Conservation (phyloP, 768 basidiomycete species). For the Cytidiella melzeri region DNA sequence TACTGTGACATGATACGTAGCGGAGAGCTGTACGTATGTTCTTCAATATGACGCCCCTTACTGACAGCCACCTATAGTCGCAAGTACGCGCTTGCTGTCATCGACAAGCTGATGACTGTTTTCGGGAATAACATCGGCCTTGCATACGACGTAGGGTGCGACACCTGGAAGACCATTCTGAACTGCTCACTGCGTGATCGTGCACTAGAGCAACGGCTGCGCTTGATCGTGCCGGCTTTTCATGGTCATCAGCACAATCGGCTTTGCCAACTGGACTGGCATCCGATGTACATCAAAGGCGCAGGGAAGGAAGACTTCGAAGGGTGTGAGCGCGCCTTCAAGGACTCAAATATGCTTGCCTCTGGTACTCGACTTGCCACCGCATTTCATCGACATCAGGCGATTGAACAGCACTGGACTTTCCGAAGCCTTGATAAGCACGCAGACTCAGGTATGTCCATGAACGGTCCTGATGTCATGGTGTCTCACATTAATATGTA, state of each 20-base stretch:
- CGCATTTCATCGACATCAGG: too few species aligned
- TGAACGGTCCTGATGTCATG: not conserved
- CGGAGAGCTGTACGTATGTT: conserved; percentile 21
- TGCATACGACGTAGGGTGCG: conserved; percentile 26
- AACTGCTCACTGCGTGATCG: conserved; percentile 14
- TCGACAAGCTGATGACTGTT: conserved; percentile 13
- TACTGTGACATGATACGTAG: conserved; percentile 23
- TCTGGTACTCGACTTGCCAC: too few species aligned
- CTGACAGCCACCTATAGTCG: conserved; percentile 8
- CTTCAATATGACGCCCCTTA: not conserved
- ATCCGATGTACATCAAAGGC: conserved; percentile 22
- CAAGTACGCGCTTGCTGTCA: conserved; percentile 19
- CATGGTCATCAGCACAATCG: too few species aligned
- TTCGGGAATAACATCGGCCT: conserved; percentile 14
- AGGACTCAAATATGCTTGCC: too few species aligned
- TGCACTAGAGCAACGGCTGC: conserved; percentile 1
- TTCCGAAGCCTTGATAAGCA: conserved; percentile 23
- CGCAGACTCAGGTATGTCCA: conserved; percentile 15
- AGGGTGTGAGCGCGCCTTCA: too few species aligned
- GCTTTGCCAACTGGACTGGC: too few species aligned
- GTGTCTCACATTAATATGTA: not conserved
- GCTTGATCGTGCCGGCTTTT: conserved; percentile 22
- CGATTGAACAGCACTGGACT: conserved; percentile 16
- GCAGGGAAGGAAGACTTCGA: conserved; percentile 22
- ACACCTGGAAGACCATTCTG: conserved; percentile 14